Base-by-base conservation (phyloP, 768 basidiomycete species). In the Strobilomyces dryophilus region DNA sequence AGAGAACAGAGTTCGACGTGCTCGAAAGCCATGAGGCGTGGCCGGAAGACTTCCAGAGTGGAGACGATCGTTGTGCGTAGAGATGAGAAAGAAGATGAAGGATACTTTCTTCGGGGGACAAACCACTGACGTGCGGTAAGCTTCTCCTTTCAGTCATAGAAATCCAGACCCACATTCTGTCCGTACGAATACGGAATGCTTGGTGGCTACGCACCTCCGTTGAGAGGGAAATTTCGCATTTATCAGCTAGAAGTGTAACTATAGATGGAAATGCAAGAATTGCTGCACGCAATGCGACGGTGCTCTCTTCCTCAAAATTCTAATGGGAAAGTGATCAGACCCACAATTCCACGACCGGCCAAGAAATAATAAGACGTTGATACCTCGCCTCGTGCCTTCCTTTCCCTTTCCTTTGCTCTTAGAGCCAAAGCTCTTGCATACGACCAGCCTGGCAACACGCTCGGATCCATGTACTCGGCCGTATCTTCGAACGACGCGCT, bases 61-160 rank as follows among this genome's bases (percentile, higher is more conserved):
- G 66, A 9, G 71, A 75, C 0, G 91, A 88, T 8, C 92, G 86
- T 40, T 87, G 82, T 4, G 80, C 89, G 66, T 98, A 98, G 21
- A 98, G 81, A 62, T 94, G 90, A 0, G 90, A 88, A 4, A 98
- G 78, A 8, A 97, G 80, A 58, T 97, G 87, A 0, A 92, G 71
- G 3, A 79, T 77, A 9, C 74, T 68, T 24, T 79, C 64, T 15
- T 72, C 65, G 0, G 72, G 62, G 17, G 80, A 64, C 36, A 49
- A 64, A 67, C 45, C 80, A 75, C 59, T 60, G 53, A 14, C 42
- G 18, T 42, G 52, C 34, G 29, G 55, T 58, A 47, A 70, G 55
- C 27, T 6, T 21, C 24, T 26, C 8, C 43, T 43, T 15, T 14
- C 15, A 27, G 35, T 14, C 24, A 31, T 52, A 40, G 24, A 50